Evolutionary conservation across 2,329 filamentous ascomycete species (phyloP), one percentile per base, ranked within the genome.

Genomic region (Botrytis galanthina): DNA sequence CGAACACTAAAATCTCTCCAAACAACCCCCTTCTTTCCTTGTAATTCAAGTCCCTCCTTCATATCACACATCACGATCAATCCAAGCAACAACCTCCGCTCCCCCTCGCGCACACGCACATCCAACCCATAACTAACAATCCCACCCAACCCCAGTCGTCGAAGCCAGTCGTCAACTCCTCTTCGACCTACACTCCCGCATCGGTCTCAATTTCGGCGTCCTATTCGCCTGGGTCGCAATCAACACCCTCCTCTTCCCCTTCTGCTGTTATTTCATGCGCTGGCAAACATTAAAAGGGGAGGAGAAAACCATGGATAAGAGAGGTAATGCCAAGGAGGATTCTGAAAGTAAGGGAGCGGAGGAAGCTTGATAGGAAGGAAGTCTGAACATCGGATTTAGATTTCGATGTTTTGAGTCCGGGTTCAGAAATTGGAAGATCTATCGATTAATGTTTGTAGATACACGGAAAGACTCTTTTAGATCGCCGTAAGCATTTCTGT

Each of bases 131-230:
- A n/a, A 7, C 48, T 54, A 54, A 54, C 48, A n/a, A 14, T 0
- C 48, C 26, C 12, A 3, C 12, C 26, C 48, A 4, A 54, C 26
- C 12, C 26, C 48, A 78, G 76, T 92, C 68, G 89, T 91, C 44
- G 85, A 89, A 78, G 89, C 84, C 0, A 85, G 86, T 39, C 83
- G 89, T 6, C 87, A 86, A n/a, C 86, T 91, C 44, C 75, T 91
- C 20, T 91, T 92, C 75, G 88, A 87, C 72, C 81, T 88, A 9
- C 86, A 88, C 75, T 87, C 86, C 0, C 80, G 84, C 22, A 87
- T 91, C 68, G 88, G 88, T 0, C 79, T 90, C 3, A 87, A 91
- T 75, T 88, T 91, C 79, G 89, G 86, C 0, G 81, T 91, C 1
- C 79, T 92, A 61, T 86, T 90, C 74, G 86, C 85, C 0, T 91